These are phyloP conservation scores for Suillus subluteus DNA, from an alignment of 768 basidiomycete genomes.

Conservation along the genomic window DNA sequence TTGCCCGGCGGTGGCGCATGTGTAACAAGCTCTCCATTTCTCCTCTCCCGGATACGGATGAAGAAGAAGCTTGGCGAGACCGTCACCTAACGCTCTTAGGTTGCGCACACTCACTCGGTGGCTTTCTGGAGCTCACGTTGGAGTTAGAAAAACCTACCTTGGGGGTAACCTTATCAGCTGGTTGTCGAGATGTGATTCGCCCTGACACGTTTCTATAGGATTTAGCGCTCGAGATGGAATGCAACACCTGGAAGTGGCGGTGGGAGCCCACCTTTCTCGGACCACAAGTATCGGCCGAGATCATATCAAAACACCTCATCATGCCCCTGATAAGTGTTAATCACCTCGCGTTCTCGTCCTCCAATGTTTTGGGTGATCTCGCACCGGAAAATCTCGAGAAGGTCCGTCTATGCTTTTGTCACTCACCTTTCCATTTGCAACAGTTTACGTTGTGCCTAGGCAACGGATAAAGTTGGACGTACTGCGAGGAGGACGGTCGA, in stretches of 20 bases:
- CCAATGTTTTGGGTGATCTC: slow-evolving; percentile 59
- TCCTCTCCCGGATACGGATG: slow-evolving; percentile 34
- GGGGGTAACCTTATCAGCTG: slow-evolving; percentile 46
- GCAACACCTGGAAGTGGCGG: slow-evolving; percentile 69
- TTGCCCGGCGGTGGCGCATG: slow-evolving; percentile 72
- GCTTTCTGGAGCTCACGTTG: slow-evolving; percentile 58
- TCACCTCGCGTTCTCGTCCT: slow-evolving; percentile 67
- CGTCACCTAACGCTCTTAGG: slow-evolving; percentile 57
- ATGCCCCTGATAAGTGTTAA: slow-evolving; percentile 73
- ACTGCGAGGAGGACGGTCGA: slow-evolving; percentile 69
- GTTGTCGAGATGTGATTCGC: slow-evolving; percentile 10
- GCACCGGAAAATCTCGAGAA: slow-evolving; percentile 66
- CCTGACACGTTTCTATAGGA: slow-evolving; percentile 50
- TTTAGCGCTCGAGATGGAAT: slow-evolving; percentile 62
- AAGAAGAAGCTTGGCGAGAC: slow-evolving; percentile 68
- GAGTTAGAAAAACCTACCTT: slow-evolving; percentile 61
- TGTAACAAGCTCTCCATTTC: slow-evolving; percentile 49
- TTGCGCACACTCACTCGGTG: slow-evolving; percentile 64
- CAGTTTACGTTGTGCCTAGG: slow-evolving; percentile 40
- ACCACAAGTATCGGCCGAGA: slow-evolving; percentile 64
- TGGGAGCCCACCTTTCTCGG: slow-evolving; percentile 77
- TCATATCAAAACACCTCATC: slow-evolving; percentile 79
- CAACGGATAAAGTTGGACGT: slow-evolving; percentile 70
- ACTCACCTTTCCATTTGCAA: slow-evolving; percentile 10
- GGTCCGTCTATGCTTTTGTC: slow-evolving; percentile 39